Evolutionary conservation across 2,329 filamentous ascomycete species (phyloP), one percentile per base, ranked within the genome.

Genomic region (Cladophialophora carrionii): DNA sequence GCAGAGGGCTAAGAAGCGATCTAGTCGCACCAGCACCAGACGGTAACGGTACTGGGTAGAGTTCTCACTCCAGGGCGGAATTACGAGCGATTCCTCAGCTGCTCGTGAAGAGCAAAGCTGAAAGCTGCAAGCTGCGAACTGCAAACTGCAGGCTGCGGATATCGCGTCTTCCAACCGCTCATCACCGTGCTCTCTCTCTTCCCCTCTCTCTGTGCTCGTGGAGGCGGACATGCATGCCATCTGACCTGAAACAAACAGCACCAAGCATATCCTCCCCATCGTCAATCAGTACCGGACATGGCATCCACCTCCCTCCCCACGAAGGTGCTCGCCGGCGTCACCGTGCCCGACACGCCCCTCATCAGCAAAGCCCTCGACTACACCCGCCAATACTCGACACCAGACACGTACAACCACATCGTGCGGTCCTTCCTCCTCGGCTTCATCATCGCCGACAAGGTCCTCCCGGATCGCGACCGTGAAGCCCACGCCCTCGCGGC

Each of bases 351-450:
- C 57, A 71, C 71, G 8, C 65, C 71, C 24, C 68, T 71, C 32
- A 66, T 71, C 61, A 65, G 63, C 41, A 66, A 68, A 51, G 67
- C 70, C 32, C 62, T 71, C 20, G 67, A 64, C 6, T 70, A 65
- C 61, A 66, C 65, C 6, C 62, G 67, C 14, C 57, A 61, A 29
- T 64, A 71, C 66, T 65, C 65, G 43, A 65, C 67, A 24, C 61
- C 68, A 52, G 62, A 64, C 55, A 68, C 67, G 26, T 70, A 68
- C 65, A 68, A 70, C 34, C 68, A 70, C 56, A 72, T 77, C 54
- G 70, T 76, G 53, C 76, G 78, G 8, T 75, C 75, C 10, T 75
- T 75, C 68, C 74, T 79, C 31, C 72, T 77, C 49, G 77, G 77
- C 5, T 70, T 74, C 59, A 70, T 76, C 57, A 77, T 79, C 46